Percentiles rank a stretch among this genome's conserved stretches.
Evolutionary conservation across 805 yeast species (phyloP).

Genomic region (Saccharomycopsis fibuligera): DNA sequence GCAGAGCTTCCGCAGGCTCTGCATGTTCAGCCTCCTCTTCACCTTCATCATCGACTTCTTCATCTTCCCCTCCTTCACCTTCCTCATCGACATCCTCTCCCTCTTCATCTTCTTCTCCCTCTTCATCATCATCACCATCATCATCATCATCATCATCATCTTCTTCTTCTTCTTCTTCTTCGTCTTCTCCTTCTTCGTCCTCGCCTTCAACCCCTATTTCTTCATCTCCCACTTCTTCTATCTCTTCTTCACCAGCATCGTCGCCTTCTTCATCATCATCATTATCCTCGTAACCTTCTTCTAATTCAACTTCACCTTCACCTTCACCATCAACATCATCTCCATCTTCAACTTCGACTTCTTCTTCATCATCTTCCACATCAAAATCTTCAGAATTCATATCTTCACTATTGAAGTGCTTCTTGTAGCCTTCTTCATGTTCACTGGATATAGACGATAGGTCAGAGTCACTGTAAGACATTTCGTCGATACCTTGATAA

Average conservation of each 20-base stretch:
- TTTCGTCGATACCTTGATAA: no score
- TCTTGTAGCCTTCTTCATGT: no score
- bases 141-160: constrained; percentile 9
- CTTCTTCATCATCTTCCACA: neutral
- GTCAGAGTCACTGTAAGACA: neutral
- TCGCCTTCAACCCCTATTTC: constrained; percentile 5
- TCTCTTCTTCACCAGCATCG: neutral
- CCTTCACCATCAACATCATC: neutral
- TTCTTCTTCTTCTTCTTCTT: constrained; percentile 3
- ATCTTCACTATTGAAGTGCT: neutral
- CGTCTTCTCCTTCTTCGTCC: constrained; percentile 6
- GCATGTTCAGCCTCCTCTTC: neutral
- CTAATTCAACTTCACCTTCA: neutral
- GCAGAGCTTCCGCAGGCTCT: no score
- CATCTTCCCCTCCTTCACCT: constrained; percentile 13
- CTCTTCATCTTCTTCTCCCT: constrained; percentile 15
- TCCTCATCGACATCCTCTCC: constrained; percentile 17
- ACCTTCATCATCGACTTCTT: constrained; percentile 4
- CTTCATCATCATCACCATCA: constrained; percentile 1
- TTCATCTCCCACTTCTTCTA: neutral
- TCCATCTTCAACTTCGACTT: neutral
- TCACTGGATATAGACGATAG: neutral
- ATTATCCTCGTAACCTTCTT: neutral
- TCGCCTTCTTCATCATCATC: neutral
- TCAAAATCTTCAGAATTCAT: neutral